Percentiles rank a stretch among this genome's conserved stretches.
phyloP scores from a whole-genome alignment of 345 rosid genomes.

The Populus alba region DNA sequence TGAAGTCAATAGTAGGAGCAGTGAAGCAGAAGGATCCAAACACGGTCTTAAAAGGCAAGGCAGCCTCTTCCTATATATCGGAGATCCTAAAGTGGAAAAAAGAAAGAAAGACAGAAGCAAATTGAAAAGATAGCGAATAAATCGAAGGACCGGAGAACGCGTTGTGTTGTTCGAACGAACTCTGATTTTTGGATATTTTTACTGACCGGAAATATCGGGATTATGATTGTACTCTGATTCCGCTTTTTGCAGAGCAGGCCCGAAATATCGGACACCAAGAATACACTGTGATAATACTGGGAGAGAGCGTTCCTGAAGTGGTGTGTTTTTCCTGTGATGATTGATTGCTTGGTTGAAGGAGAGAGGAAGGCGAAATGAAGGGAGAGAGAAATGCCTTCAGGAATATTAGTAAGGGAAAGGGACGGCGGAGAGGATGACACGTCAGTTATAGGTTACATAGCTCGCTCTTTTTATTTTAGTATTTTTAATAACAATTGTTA shows the following conservation, averaged over 20 bases:
- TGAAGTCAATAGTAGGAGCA: neutral
- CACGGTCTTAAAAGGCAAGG: constrained; percentile 7
- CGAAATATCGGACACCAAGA: neutral
- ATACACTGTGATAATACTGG: neutral
- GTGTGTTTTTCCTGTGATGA: neutral
- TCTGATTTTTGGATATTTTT: neutral
- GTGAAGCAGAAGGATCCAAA: neutral
- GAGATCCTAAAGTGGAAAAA: neutral
- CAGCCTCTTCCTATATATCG: neutral
- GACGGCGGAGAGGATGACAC: neutral
- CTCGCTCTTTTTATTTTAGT: neutral
- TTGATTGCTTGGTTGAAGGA: neutral
- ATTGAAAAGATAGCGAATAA: neutral
- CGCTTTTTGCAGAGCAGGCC: neutral
- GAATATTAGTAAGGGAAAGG: neutral
- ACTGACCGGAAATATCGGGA: neutral
- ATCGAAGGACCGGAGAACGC: neutral
- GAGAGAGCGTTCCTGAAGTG: no score
- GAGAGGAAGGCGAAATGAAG: neutral
- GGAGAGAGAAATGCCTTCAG: neutral
- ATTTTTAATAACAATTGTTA: no score
- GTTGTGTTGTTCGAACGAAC: neutral
- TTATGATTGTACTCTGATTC: neutral
- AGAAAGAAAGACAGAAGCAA: neutral
- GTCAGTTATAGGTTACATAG: neutral